Conservation (phyloP, 306 rosid species). For the Sicyos baderoa region DNA sequence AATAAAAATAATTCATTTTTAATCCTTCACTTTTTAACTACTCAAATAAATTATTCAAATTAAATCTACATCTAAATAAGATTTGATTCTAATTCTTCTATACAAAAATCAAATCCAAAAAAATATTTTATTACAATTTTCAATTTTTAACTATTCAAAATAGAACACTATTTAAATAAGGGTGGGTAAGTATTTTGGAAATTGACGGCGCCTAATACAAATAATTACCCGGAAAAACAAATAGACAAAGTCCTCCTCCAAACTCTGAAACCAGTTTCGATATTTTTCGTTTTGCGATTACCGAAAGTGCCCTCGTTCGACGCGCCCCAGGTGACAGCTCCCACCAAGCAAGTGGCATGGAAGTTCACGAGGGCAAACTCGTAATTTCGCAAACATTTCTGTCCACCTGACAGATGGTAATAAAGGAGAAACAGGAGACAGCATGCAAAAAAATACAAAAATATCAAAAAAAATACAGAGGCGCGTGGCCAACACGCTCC, state of each 20-base stretch:
- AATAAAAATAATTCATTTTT: too few relatives aligned
- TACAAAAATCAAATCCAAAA: too few relatives aligned
- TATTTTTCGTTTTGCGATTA: background rate
- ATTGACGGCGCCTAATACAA: too few relatives aligned
- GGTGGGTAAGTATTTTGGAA: too few relatives aligned
- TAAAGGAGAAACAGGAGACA: background rate
- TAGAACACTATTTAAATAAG: too few relatives aligned
- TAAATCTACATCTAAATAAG: too few relatives aligned
- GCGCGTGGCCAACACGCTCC: conserved; percentile 60
- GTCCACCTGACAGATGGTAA: conserved; percentile 22
- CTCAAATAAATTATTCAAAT: too few relatives aligned
- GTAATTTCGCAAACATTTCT: background rate
- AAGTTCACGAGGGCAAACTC: conserved; percentile 10
- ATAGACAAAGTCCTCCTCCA: background rate
- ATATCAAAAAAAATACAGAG: background rate
- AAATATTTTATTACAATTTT: too few relatives aligned
- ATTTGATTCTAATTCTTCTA: too few relatives aligned
- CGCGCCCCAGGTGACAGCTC: background rate
- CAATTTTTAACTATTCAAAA: too few relatives aligned
- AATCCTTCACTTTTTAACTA: too few relatives aligned
- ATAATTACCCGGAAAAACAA: background rate
- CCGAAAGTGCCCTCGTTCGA: background rate
- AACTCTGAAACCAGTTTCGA: background rate
- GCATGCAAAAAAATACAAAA: conserved; percentile 69
- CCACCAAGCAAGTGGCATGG: background rate